These are phyloP conservation scores for Ogataea naganishii DNA, from an alignment of 805 yeast genomes.

Conservation along the genomic window DNA sequence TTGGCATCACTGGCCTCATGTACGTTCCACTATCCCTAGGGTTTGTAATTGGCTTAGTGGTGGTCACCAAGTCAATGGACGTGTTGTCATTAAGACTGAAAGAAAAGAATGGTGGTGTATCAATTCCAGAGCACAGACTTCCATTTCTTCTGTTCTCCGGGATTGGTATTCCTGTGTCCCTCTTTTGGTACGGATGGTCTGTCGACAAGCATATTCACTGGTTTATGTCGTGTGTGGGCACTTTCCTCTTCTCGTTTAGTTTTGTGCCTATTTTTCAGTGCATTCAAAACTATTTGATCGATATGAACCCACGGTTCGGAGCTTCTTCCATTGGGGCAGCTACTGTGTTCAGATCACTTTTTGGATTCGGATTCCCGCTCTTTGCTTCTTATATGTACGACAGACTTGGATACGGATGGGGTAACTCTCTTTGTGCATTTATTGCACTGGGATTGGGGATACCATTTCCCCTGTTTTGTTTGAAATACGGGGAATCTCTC, in stretches of 20 bases:
- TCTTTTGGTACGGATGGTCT: constrained; percentile 69
- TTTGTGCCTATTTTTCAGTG: constrained; percentile 58
- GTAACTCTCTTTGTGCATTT: constrained; percentile 53
- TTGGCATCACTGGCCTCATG: constrained; percentile 48
- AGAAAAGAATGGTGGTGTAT: constrained; percentile 38
- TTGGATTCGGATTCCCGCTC: constrained; percentile 65
- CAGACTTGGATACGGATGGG: constrained; percentile 60
- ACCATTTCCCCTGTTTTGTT: constrained; percentile 59
- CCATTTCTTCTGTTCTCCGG: constrained; percentile 44
- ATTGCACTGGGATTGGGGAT: constrained; percentile 49
- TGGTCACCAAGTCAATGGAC: constrained; percentile 40
- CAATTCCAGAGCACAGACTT: constrained; percentile 54
- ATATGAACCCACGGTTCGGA: constrained; percentile 58
- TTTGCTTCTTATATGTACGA: constrained; percentile 52
- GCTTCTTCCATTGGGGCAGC: constrained; percentile 68
- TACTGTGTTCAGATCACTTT: constrained; percentile 53
- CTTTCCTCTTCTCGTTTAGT: constrained; percentile 50
- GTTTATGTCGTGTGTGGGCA: constrained; percentile 58
- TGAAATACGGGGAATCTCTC: constrained; percentile 45
- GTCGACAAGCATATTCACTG: constrained; percentile 47
- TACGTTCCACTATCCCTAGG: constrained; percentile 53
- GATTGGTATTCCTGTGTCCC: constrained; percentile 46
- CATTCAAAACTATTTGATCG: constrained; percentile 62
- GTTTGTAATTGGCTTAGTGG: constrained; percentile 35
- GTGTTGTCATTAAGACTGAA: constrained; percentile 28